Base-by-base conservation (phyloP, 495 filamentous ascomycete species). In the Penicillium salamii region DNA sequence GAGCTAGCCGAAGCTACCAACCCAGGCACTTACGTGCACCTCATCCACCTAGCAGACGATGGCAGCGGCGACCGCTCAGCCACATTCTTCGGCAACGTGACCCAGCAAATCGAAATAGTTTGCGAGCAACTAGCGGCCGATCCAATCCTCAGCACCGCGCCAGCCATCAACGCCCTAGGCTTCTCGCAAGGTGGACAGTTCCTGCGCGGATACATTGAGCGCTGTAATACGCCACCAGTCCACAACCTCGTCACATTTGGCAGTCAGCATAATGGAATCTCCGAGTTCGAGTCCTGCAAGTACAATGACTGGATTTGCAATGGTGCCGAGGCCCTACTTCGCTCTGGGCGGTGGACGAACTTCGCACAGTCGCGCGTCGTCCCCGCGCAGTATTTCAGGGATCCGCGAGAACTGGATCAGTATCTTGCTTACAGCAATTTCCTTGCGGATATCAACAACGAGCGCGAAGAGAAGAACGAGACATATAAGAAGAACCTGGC, bases 361-460 rank as follows among this genome's bases (percentile, higher is more conserved):
- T 84, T 83, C 47, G 86, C 90, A 15, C 93, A 98, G 76, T 71
- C 69, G 41, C 78, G 75, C 20, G 72, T 98, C 5, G 89, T 98
- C 5, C 93, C 93, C 0, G 95, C 95, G 42, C 93, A 99, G 71
- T 99, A 99, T 67, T 97, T 86, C 74, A 84, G 92, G 19, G 81
- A 93, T 57, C 83, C 86, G 0, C 72, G 67, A 2, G 79, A 90
- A 52, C 66, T 89, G 46, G 85, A 86, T 4, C 60, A 68, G 26
- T 98, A 97, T 64, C 76, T 97, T 14, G 84, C 88, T 58, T 53
- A 85, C 63, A 93, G 89, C 62, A 95, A 91, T 60, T 96, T 92
- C 66, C 75, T 99, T n/a, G 93, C 92, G n/a, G 92, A 97, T 66
- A 85, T 97, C 67, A 99, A 99, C 70, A 97, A 96, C 62, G 93